Conservation (phyloP, 1,139 yeast genomes). For the Torulaspora pretoriensis region DNA sequence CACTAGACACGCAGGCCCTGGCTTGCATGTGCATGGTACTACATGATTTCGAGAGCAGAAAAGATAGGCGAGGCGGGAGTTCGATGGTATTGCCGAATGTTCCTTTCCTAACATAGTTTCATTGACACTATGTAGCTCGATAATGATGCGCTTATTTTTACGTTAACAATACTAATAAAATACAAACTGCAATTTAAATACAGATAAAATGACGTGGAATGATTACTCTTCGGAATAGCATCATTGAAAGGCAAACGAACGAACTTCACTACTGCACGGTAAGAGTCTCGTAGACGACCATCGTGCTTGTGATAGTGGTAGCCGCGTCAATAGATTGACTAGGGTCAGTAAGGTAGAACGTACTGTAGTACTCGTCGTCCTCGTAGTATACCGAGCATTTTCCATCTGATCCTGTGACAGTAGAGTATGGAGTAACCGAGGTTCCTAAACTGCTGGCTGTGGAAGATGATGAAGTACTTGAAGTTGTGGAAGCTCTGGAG, state of each 20-base stretch:
- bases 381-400: conserved; percentile 29
- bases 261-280: conserved; percentile 1
- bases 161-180: not conserved
- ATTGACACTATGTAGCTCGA: not conserved
- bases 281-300: conserved; percentile 23
- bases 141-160: not conserved
- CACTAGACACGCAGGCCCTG: conserved; percentile 34
- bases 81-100: conserved; percentile 6
- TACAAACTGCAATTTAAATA: not conserved
- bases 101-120: conserved; percentile 4
- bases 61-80: conserved; percentile 25
- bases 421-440: conserved; percentile 12
- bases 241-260: not conserved
- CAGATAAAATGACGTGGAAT: not conserved
- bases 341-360: conserved; percentile 30
- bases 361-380: conserved; percentile 32
- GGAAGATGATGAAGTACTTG: conserved; percentile 9
- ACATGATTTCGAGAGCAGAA: conserved; percentile 33
- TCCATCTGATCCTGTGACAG: conserved; percentile 19
- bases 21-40: conserved; percentile 39
- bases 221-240: not conserved
- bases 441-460: conserved; percentile 9
- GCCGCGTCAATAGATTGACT: conserved; percentile 35
- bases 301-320: conserved; percentile 34
- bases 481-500: conserved; percentile 1